Evolutionary conservation across 2,329 filamentous ascomycete genomes (phyloP).

Genomic region (Neoarthrinium moseri): DNA sequence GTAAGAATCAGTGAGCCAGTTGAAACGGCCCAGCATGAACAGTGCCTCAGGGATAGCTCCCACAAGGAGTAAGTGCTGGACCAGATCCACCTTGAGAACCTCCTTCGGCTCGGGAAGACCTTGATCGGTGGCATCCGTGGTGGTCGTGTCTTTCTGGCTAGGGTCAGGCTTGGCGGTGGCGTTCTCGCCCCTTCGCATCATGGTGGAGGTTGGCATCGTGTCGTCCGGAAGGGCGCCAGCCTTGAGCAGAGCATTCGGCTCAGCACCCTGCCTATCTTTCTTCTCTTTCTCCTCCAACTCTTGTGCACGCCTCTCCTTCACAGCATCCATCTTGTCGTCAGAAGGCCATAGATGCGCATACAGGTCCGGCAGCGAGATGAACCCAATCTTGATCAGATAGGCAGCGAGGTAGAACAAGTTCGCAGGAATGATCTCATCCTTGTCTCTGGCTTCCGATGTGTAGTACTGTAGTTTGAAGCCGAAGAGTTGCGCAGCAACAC

Average conservation of each 20-base stretch:
- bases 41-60: constrained; percentile 91
- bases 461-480: constrained; percentile 98
- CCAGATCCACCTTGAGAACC: constrained; percentile 75
- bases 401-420: constrained; percentile 92
- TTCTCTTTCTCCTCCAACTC: constrained; percentile 79
- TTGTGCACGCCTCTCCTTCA: constrained; percentile 68
- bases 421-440: constrained; percentile 76
- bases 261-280: constrained; percentile 66
- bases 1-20: constrained; percentile 86
- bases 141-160: constrained; percentile 45
- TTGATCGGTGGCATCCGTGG: constrained; percentile 45
- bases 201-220: constrained; percentile 49
- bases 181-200: constrained; percentile 48
- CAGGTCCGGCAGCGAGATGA: constrained; percentile 86
- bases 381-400: constrained; percentile 93
- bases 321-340: constrained; percentile 77
- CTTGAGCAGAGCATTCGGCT: constrained; percentile 80
- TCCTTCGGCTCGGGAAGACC: constrained; percentile 72
- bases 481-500: constrained; percentile 88
- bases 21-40: constrained; percentile 87
- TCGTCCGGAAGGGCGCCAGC: constrained; percentile 88
- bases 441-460: constrained; percentile 73
- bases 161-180: constrained; percentile 49
- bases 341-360: constrained; percentile 88
- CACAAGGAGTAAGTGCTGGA: constrained; percentile 84